Evolutionary conservation across 2,329 filamentous ascomycete genomes (phyloP), one percentile per base, ranked within the genome.

Genomic region (Neofusicoccum kwambonambiense): DNA sequence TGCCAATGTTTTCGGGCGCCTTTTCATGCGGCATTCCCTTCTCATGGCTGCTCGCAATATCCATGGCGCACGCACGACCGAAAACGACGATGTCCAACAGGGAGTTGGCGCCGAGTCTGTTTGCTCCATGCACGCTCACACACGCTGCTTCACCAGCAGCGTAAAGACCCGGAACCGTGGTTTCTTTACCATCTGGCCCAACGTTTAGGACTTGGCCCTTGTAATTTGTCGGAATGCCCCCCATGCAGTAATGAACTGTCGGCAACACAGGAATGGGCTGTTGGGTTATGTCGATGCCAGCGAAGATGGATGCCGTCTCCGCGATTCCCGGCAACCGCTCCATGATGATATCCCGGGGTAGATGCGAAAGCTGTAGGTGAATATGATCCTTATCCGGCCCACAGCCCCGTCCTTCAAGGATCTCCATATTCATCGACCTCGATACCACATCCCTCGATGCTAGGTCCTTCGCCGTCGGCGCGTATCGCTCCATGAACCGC

Each of bases 161-260:
- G 66, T 82, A 83, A 11, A 83, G 69, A 0, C 81, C 81, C 44
- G 79, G 73, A 1, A 83, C 80, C 8, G 78, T 69, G 37, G 73
- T 74, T 44, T 83, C 80, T 8, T 74, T 70, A 1, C 78, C 77
- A 0, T 76, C 73, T 41, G 68, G 67, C 27, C 74, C 71, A 57
- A 82, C 73, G 54, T 78, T 75, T 3, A 83, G 68, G 9, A 83
- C 81, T 65, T 83, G 77, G 17, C 81, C 81, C 47, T 79, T 79
- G 67, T 78, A 83, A 57, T 83, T 82, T 2, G 81, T 83, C 7
- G 81, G 80, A 12, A 83, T 80, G 27, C 81, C 81, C 19, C 81
- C 81, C 81, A 83, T 83, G 67, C 80, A 82, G 67, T 83, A 83
- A 68, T 83, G 82, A 3, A 84, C 82, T 1, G 82, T 84, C 0